Evolutionary conservation across 805 yeast species (phyloP), one percentile per base, ranked within the genome.

Genomic region (Ogataea dorogensis): DNA sequence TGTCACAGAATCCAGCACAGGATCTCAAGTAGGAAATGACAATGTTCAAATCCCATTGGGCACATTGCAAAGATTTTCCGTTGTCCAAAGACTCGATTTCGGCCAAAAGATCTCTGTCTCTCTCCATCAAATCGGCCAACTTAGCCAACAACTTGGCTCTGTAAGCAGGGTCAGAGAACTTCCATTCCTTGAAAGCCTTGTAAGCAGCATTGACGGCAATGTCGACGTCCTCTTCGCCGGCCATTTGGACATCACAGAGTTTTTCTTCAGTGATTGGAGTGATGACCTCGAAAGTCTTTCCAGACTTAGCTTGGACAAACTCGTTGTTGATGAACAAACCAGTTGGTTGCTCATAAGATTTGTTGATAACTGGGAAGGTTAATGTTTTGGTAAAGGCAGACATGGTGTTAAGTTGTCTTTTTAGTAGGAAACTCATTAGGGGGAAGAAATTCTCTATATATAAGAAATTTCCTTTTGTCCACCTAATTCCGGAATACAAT

Each of bases 1-100:
- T 88, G 67, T 87, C 96, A 54, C 95, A 86, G 78, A 79, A 86
- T 46, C 96, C 96, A 40, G 89, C 96, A 61, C 86, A 81, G 47
- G 88, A 81, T 66, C 91, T 78, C 61, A 86, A 65, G 60, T 81
- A 83, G 49, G 72, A 72, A 28, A 81, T 73, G 33, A 81, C 76
- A 45, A 83, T 72, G 24, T 70, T 79, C 40, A 89, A 81, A 58
- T 88, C 96, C 43, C 86, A 87, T 48, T 74, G 66, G 17, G 94
- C 77, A 58, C 79, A 75, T 31, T 63, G 56, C 49, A 83, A 66
- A 24, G 95, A 80, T 68, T 88, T 89, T 64, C 97, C 97, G 57
- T 87, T 86, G 63, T 89, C 96, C 56, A 82, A 67, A 15, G 95
- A 71, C 66, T 89, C 97, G 54, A 89, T 82, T 28, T 77, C 67